Evolutionary conservation across 2,329 filamentous ascomycete species (phyloP).

Genomic region (Alternaria gaisen): DNA sequence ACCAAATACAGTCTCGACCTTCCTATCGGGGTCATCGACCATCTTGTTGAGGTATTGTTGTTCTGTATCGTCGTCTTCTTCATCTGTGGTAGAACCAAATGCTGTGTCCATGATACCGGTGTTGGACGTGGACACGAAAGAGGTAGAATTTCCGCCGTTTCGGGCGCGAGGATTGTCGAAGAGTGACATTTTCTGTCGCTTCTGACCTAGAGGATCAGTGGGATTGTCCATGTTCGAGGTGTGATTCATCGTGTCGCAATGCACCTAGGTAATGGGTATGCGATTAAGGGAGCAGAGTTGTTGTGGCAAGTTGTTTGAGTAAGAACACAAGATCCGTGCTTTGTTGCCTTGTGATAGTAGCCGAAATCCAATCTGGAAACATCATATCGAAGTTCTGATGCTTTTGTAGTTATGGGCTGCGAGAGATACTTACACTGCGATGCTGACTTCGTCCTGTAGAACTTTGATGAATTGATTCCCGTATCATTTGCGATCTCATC

Average conservation of each 20-base stretch:
- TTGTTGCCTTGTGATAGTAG: neutral
- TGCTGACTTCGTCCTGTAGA: neutral
- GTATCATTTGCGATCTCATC: too few species aligned
- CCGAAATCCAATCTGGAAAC: neutral
- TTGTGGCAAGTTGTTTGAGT: neutral
- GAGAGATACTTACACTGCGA: neutral
- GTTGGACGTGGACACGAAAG: conserved; percentile 4
- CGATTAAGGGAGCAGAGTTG: neutral
- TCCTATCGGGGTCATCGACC: conserved; percentile 13
- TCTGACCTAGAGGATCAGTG: neutral
- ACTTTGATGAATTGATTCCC: neutral
- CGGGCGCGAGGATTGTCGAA: conserved; percentile 4
- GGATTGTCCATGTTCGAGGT: neutral
- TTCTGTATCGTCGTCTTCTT: conserved; percentile 12
- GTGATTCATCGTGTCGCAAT: neutral
- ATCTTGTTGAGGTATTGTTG: conserved; percentile 18
- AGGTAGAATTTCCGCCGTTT: conserved; percentile 9
- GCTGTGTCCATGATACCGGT: neutral
- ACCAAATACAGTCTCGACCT: conserved; percentile 17
- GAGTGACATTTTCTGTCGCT: conserved; percentile 1
- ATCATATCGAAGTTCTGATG: neutral
- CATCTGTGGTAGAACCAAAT: conserved; percentile 18
- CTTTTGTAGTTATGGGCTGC: neutral
- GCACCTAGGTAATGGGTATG: too few species aligned
- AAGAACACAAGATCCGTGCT: neutral